phyloP scores from a whole-genome alignment of 2,329 filamentous ascomycete species.

The Colletotrichum noveboracense region DNA sequence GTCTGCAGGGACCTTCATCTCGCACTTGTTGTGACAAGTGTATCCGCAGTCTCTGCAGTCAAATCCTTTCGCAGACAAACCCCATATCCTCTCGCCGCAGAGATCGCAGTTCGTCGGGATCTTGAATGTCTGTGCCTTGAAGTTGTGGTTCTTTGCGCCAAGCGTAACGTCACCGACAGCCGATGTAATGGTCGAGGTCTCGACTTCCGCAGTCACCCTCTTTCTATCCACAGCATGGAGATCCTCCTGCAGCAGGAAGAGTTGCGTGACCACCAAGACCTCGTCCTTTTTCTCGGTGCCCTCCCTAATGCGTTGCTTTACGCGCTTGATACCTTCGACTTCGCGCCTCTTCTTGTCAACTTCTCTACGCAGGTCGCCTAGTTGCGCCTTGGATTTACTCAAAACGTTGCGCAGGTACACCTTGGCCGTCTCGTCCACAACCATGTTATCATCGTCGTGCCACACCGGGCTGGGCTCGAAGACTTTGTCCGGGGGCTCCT shows the following conservation, averaged over 20 bases:
- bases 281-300: conserved; percentile 90
- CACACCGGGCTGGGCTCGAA: conserved; percentile 97
- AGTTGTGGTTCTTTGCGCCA: conserved; percentile 94
- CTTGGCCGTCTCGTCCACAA: conserved; percentile 85
- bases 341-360: conserved; percentile 87
- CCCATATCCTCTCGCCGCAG: conserved; percentile 97
- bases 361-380: conserved; percentile 81
- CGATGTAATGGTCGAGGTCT: conserved; percentile 90
- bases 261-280: conserved; percentile 80
- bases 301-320: conserved; percentile 78
- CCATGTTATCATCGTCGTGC: conserved; percentile 90
- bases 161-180: conserved; percentile 91
- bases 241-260: conserved; percentile 84
- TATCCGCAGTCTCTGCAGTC: conserved; percentile 97
- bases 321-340: conserved; percentile 76
- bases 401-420: conserved; percentile 91
- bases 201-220: conserved; percentile 87
- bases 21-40: conserved; percentile 97
- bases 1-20: conserved; percentile 97
- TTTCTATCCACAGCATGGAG: conserved; percentile 85
- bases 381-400: conserved; percentile 84
- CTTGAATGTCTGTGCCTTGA: conserved; percentile 99
- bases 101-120: conserved; percentile 98
- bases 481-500: conserved; percentile 81
- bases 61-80: conserved; percentile 93